Evolutionary conservation across 2,329 filamentous ascomycete genomes (phyloP).

Genomic region (Fusarium bactridioides): DNA sequence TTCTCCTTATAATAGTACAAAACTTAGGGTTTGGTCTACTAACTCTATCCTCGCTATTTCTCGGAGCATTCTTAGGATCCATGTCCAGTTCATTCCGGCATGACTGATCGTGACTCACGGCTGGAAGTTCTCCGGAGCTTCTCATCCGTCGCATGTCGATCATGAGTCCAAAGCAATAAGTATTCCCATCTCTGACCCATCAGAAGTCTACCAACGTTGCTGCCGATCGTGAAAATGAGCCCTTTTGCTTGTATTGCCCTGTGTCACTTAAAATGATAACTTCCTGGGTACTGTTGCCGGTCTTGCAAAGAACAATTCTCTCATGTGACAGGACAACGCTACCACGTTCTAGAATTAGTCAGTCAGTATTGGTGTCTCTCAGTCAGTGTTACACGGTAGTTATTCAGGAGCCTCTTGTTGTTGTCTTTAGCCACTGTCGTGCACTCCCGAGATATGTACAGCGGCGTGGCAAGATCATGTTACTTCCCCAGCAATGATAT

Average conservation of each 20-base stretch:
- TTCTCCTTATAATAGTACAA: too few relatives aligned
- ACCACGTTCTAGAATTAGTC: neutral
- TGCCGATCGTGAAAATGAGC: neutral
- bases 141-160: neutral
- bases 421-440: neutral
- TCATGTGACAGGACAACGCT: neutral
- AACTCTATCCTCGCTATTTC: neutral
- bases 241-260: too few relatives aligned
- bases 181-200: neutral
- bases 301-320: neutral
- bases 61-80: neutral
- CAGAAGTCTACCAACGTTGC: neutral
- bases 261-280: neutral
- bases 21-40: too few relatives aligned
- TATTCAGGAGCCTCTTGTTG: neutral
- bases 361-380: neutral
- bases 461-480: conserved; percentile 3
- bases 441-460: neutral
- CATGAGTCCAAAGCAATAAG: neutral
- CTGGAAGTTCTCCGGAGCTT: neutral
- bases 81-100: neutral
- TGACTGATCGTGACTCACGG: neutral
- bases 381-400: neutral
- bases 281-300: neutral
- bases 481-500: neutral